Evolutionary conservation across 2,329 filamentous ascomycete species (phyloP), one percentile per base, ranked within the genome.

Genomic region (Juglanconis sp.): DNA sequence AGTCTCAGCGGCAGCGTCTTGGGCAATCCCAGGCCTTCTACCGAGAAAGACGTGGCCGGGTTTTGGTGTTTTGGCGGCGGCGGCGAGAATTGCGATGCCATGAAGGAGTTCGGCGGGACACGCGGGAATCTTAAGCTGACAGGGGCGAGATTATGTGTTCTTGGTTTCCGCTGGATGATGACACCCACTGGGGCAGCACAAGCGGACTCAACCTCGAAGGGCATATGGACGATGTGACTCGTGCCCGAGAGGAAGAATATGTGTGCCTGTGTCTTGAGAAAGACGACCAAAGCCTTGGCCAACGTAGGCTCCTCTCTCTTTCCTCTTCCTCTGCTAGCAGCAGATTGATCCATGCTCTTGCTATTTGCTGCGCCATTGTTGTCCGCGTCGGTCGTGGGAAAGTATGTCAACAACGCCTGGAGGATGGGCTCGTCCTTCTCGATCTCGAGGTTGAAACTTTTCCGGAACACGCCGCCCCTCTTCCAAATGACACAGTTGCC

Each of bases 201-300:
- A 35, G 91, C 92, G 56, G 86, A 86, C 70, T 96, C 92, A 47
- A 97, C 90, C 75, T 98, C 93, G 70, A 99, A 99, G 1, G 94
- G 94, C 70, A 99, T 86, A 72, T 96, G 92, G 52, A 98, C 83
- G 61, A 96, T 86, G 81, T 99, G 91, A 70, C 86, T 95, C 38
- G 91, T 88, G 24, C 94, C 94, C 2, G 90, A 86, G 42, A 98
- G 83, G 71, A 96, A 97, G 79, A 93, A 96, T 65, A 99, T 86
- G 71, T 98, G 94, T 30, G 91, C 92, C 71, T 98, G 94, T 0
- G 91, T 93, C 74, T 91, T 93, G 65, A 99, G 84, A 66, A 98
- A 90, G 53, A 99, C 90, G 7, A 98, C 91, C 63, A 99, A 77
- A 4, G 94, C 92, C 69, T 88, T 83, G 47, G 84, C 82, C 31